Base-by-base conservation (phyloP, 495 filamentous ascomycete species). In the Aspergillus asperescens region DNA sequence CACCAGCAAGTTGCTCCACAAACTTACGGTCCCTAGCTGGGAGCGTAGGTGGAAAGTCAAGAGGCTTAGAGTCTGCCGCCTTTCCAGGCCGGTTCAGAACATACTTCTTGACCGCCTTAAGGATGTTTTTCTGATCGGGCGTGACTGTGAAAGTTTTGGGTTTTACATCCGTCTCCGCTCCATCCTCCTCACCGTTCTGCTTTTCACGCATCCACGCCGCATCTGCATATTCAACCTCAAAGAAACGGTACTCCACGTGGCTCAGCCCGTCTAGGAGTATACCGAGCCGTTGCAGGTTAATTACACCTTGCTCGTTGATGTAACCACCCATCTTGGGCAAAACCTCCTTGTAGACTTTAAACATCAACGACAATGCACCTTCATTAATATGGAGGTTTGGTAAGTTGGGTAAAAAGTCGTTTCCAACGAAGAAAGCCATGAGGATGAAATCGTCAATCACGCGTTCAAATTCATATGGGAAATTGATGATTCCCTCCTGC, bases 391-490 rank as follows among this genome's bases (percentile, higher is more conserved):
- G 94, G 54, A 99, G 72, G 56, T 94, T 88, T 2, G 94, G 94
- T 45, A 99, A 74, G 70, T 97, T 96, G 4, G 94, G 94, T 61
- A 99, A 79, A 71, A 99, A 99, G 72, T 99, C 94, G 67, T 99
- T 99, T 65, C 94, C 94, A 64, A 99, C 90, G 64, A 99, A 99
- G 75, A 99, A 99, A 25, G 90, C 91, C 88, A 99, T 95, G 35
- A 99, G 80, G 63, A 99, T 97, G 69, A 99, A 97, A 75, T 99
- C 93, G 61, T 99, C 94, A 69, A 99, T 96, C 57, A 97, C 81
- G 54, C 86, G 83, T 68, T 99, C 94, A 86, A 97, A 86, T 59
- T 99, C 88, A 62, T 93, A 98, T 19, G 80, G 74, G 57, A 96
- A 89, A 24, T 73, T 75, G 62, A 96, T 77, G 55, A 73, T 77